A percentile compares a stretch with the other conserved stretches of the same genome.
phyloP scores from a whole-genome alignment of 352 stramenopile genomes.

The Aphanomyces stellatus region DNA sequence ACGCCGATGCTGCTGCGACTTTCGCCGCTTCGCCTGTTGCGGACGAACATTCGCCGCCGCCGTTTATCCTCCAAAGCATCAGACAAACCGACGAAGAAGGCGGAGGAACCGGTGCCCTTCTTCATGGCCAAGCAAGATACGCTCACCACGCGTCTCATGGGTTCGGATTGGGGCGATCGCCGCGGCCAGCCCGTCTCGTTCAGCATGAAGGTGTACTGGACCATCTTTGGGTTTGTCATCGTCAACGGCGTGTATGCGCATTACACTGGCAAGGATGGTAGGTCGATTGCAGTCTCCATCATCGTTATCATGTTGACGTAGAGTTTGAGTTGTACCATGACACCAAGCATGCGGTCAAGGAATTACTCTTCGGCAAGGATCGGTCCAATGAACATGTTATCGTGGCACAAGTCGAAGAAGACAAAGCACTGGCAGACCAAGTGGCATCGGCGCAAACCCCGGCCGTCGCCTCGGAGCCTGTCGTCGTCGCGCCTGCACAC shows the following conservation, averaged over 20 bases:
- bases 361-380: constrained; percentile 7
- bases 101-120: not conserved
- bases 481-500: not conserved
- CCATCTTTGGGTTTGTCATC: constrained; percentile 47
- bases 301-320: not conserved
- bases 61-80: not conserved
- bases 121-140: constrained; percentile 3
- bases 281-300: not conserved
- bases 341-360: not conserved
- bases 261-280: constrained; percentile 15
- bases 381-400: constrained; percentile 5
- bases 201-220: constrained; percentile 66
- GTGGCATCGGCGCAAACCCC: not conserved
- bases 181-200: constrained; percentile 51
- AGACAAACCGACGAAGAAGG: not conserved
- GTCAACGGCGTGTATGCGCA: constrained; percentile 56
- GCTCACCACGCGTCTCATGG: constrained; percentile 40
- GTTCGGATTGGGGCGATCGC: constrained; percentile 67
- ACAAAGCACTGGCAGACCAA: not conserved
- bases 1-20: too few species aligned
- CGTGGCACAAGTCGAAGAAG: not conserved
- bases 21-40: too few species aligned
- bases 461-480: not conserved
- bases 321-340: constrained; percentile 15
- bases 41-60: too few species aligned